Percentiles rank a stretch among this genome's conserved stretches.
phyloP scores from a whole-genome alignment of 805 yeast genomes.

The Tetrapisispora nanseiensis region DNA sequence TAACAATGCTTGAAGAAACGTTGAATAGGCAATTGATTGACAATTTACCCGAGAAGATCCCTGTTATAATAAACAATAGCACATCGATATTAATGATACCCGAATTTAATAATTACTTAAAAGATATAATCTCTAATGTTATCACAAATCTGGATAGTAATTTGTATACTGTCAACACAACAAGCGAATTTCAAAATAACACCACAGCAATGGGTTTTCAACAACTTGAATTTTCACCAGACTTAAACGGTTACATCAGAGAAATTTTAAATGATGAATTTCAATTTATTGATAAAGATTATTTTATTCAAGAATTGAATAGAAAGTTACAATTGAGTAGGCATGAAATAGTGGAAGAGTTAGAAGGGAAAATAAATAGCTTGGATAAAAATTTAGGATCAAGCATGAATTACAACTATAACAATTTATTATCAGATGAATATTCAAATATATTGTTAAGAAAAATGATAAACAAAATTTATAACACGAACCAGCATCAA shows the following conservation, averaged over 20 bases:
- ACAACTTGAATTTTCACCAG: conserved; percentile 5
- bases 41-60: conserved; percentile 24
- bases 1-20: conserved; percentile 17
- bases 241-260: conserved; percentile 23
- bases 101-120: conserved; percentile 19
- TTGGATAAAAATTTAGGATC: not conserved
- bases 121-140: conserved; percentile 8
- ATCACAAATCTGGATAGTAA: conserved; percentile 12
- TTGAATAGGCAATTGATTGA: conserved; percentile 13
- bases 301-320: conserved; percentile 22
- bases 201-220: not conserved
- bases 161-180: too few relatives aligned
- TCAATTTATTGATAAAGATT: conserved; percentile 23
- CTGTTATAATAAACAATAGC: conserved; percentile 20
- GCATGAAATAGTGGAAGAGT: conserved; percentile 22
- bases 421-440: not conserved
- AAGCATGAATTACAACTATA: not conserved
- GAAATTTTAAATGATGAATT: conserved; percentile 25
- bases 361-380: conserved; percentile 8
- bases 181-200: too few relatives aligned
- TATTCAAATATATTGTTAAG: conserved; percentile 19
- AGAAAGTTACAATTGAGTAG: conserved; percentile 19
- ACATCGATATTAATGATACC: conserved; percentile 24
- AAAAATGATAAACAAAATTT: conserved; percentile 23
- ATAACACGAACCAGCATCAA: conserved; percentile 26